phyloP scores from a whole-genome alignment of 2,329 filamentous ascomycete species.

The Ophiostoma sp. region DNA sequence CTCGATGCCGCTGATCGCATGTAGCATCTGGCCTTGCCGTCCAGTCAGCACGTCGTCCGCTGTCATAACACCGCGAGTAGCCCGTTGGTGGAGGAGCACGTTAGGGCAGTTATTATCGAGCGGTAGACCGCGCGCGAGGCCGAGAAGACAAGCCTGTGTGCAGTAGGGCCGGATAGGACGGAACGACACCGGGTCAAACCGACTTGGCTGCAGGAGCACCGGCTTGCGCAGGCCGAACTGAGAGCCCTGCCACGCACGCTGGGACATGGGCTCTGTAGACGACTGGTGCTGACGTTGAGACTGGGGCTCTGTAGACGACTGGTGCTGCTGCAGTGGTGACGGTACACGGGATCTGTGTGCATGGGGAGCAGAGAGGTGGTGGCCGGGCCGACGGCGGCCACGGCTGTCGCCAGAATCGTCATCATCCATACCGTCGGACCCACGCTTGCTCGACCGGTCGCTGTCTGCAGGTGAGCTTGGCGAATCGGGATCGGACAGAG shows the following conservation, averaged over 20 bases:
- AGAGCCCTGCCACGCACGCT: not conserved
- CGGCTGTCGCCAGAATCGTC: not conserved
- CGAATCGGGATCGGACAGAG: too few species aligned
- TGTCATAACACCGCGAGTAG: not conserved
- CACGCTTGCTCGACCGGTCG: too few species aligned
- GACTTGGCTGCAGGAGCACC: not conserved
- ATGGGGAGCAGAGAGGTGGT: not conserved
- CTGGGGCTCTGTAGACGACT: not conserved
- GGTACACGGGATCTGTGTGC: not conserved
- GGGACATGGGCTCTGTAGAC: not conserved
- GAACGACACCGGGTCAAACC: not conserved
- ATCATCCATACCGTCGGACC: too few species aligned
- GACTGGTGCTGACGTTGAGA: too few species aligned
- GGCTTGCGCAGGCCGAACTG: not conserved
- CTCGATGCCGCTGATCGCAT: not conserved
- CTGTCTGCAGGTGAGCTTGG: too few species aligned
- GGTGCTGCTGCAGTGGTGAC: not conserved
- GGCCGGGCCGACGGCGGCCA: not conserved
- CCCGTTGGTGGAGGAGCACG: constrained; percentile 3
- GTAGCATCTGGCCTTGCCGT: not conserved
- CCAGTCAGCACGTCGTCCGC: not conserved
- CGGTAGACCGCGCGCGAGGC: not conserved
- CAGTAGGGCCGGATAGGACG: constrained; percentile 16
- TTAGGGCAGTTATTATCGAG: constrained; percentile 18
- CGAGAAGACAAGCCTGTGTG: constrained; percentile 19